Evolutionary conservation across 2,329 filamentous ascomycete species (phyloP), one percentile per base, ranked within the genome.

Genomic region (Coccinonectria pachysandricola): DNA sequence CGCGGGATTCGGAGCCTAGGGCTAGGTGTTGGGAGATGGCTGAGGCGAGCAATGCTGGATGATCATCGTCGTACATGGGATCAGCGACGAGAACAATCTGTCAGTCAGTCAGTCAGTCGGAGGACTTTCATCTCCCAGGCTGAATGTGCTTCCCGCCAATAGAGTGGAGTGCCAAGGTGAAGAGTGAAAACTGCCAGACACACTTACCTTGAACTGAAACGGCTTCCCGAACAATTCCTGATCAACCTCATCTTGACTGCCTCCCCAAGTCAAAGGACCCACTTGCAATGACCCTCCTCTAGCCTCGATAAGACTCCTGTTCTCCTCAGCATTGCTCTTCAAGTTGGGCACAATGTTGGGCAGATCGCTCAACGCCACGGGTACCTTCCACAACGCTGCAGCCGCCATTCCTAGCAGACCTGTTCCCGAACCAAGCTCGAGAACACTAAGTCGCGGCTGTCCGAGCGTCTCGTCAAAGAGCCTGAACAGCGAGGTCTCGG

Each of bases 401-500:
- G 87, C 84, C 2, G 87, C 80, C 21, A 96, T 62, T 0, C 91
- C 91, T 7, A 94, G 71, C n/a, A 98, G 67, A 0, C 88, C 88
- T 0, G 88, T 96, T 0, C 91, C 88, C 0, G 88, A 78, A 4
- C 88, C 91, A 2, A 96, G 68, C 50, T 96, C 88, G 7, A 96
- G 64, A 1, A 75, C 59, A 4, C 48, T 39, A 10, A 57, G 44
- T 4, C 45, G 34, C 16, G 50, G 33, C 21, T 48, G 36, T 22
- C 48, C 43, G 7, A 53, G 35, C 8, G 49, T 49, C 29, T 51
- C 45, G 19, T 53, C 48, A 10, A 74, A 55, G 6, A 71, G 40
- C 21, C 62, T 56, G 16, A 59, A 59, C 12, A 74, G 45, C 0
- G 59, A 55, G 9, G 53, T 60, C 21, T 50, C 53, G 6, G 48